phyloP scores from a whole-genome alignment of 257 asterid species.

The Penstemon barbatus region DNA sequence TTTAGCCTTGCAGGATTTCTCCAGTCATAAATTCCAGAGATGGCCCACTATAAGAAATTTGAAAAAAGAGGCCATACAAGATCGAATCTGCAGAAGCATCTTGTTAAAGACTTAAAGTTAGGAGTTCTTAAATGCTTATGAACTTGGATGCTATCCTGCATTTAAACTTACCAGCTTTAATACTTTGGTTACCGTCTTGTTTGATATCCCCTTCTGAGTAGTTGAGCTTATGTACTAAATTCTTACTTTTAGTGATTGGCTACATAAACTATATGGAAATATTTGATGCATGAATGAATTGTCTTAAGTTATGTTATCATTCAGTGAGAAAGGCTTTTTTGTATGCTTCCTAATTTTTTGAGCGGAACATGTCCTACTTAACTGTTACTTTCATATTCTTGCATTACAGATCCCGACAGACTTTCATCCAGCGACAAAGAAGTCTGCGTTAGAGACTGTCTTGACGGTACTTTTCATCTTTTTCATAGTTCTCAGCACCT shows the following conservation, averaged over 20 bases:
- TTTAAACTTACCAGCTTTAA: neutral
- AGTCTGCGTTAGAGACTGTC: conserved; percentile 91
- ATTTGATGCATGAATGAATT: conserved; percentile 6
- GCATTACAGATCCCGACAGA: conserved; percentile 86
- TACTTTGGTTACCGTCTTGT: neutral
- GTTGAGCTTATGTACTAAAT: neutral
- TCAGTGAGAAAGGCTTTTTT: conserved; percentile 2
- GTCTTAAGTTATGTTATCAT: conserved; percentile 1
- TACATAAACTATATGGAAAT: conserved; percentile 1
- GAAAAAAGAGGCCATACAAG: neutral
- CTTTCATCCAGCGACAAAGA: conserved; percentile 82
- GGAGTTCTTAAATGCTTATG: conserved; percentile 1
- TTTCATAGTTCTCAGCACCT: conserved; percentile 5
- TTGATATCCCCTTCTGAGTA: neutral
- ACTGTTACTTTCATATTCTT: conserved; percentile 19
- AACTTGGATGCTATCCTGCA: neutral
- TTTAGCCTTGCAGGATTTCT: neutral
- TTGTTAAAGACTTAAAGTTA: neutral
- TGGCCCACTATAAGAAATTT: neutral
- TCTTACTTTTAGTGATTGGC: conserved; percentile 2
- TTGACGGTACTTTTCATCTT: conserved; percentile 65
- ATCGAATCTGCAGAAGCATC: neutral
- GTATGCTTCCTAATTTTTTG: neutral
- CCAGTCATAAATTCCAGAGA: neutral
- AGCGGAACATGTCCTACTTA: conserved; percentile 1